Evolutionary conservation across 345 rosid species (phyloP).

Genomic region (Punica granatum): DNA sequence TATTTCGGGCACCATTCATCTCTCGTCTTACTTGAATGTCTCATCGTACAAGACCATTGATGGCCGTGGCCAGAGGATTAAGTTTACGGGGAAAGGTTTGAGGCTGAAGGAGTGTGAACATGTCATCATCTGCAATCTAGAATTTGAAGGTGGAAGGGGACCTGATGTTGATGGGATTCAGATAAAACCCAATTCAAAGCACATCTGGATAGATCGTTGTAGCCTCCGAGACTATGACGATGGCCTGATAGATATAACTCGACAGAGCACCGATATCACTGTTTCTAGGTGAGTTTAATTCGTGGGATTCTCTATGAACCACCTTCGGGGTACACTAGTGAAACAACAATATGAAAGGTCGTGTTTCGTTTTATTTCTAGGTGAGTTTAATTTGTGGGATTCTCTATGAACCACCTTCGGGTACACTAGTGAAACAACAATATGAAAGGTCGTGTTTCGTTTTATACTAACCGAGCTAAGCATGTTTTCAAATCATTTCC

Average conservation of each 20-base stretch:
- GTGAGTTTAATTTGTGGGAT: too few relatives aligned
- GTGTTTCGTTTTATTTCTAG: neutral
- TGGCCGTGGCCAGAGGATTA: slow-evolving; percentile 84
- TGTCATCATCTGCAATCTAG: slow-evolving; percentile 75
- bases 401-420: neutral
- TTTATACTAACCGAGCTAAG: neutral
- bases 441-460: neutral
- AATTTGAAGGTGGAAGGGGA: slow-evolving; percentile 84
- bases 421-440: neutral
- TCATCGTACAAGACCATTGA: slow-evolving; percentile 92
- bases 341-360: neutral
- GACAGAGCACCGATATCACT: slow-evolving; percentile 88
- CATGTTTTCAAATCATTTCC: neutral
- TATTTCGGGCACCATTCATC: slow-evolving; percentile 68
- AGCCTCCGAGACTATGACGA: slow-evolving; percentile 81
- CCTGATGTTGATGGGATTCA: slow-evolving; percentile 90
- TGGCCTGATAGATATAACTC: slow-evolving; percentile 89
- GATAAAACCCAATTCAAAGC: slow-evolving; percentile 83
- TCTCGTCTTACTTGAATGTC: slow-evolving; percentile 49
- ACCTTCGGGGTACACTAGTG: neutral
- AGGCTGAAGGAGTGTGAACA: slow-evolving; percentile 83
- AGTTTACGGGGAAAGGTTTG: slow-evolving; percentile 83
- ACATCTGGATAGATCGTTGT: slow-evolving; percentile 90
- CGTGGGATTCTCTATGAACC: neutral
- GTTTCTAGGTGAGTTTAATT: slow-evolving; percentile 54